Conservation (phyloP, 2,329 filamentous ascomycete genomes). For the Dothistroma pini region DNA sequence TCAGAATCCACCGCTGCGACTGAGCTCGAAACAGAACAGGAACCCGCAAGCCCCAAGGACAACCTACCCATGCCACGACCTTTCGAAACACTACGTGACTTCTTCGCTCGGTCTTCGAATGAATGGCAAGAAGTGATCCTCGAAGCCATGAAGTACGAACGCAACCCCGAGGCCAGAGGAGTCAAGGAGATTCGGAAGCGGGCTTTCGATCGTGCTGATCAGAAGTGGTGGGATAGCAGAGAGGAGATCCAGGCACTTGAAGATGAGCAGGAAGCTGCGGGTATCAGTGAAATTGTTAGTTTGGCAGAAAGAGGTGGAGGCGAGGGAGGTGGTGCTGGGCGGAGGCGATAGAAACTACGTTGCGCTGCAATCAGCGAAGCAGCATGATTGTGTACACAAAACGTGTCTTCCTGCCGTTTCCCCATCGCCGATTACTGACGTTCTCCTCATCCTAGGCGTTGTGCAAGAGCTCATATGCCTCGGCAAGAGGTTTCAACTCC, state of each 20-base stretch:
- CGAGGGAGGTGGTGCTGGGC: constrained; percentile 15
- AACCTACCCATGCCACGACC: constrained; percentile 72
- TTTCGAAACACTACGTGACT: constrained; percentile 87
- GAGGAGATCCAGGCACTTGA: constrained; percentile 90
- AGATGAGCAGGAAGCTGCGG: constrained; percentile 92
- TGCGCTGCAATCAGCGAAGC: too few relatives aligned
- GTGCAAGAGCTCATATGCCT: too few relatives aligned
- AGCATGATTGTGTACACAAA: too few relatives aligned
- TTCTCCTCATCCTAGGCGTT: too few relatives aligned
- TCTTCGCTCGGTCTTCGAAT: constrained; percentile 81
- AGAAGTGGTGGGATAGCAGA: constrained; percentile 98
- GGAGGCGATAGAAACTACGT: constrained; percentile 15
- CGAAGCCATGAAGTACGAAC: constrained; percentile 67
- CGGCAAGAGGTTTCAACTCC: too few relatives aligned
- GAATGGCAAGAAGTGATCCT: constrained; percentile 90
- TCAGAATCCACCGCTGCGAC: constrained; percentile 16
- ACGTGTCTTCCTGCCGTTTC: too few relatives aligned
- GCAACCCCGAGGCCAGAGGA: constrained; percentile 63
- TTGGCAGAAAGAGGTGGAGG: constrained; percentile 64
- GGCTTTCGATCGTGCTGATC: constrained; percentile 86
- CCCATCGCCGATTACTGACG: too few relatives aligned
- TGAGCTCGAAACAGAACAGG: constrained; percentile 22
- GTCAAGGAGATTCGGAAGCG: constrained; percentile 91
- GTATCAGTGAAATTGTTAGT: constrained; percentile 91
- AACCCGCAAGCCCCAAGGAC: constrained; percentile 58